Conservation (phyloP, 768 basidiomycete genomes). For the Amanita rimosa region DNA sequence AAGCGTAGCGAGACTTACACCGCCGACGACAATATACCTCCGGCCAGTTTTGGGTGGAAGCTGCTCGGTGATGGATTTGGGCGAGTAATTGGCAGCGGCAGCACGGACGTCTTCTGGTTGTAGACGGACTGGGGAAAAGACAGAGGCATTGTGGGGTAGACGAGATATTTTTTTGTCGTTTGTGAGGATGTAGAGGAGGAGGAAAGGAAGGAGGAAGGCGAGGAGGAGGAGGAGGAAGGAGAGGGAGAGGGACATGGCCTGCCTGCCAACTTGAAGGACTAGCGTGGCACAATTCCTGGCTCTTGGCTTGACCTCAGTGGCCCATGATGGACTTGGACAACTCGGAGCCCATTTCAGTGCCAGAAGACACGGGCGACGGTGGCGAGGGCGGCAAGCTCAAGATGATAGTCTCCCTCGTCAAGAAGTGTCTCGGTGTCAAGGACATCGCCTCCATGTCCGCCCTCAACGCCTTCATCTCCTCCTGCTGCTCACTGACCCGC, state of each 20-base stretch:
- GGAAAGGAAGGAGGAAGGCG: background rate
- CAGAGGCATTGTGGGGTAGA: slow-evolving; percentile 34
- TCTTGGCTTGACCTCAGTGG: background rate
- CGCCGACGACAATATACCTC: slow-evolving; percentile 67
- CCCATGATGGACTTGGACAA: background rate
- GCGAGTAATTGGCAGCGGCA: slow-evolving; percentile 22
- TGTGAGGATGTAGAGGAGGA: slow-evolving; percentile 19
- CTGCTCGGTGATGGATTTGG: slow-evolving; percentile 27
- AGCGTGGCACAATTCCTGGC: too few species aligned
- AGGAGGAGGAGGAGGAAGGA: background rate
- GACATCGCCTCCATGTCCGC: slow-evolving; percentile 90
- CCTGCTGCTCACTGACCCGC: slow-evolving; percentile 4
- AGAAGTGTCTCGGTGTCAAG: slow-evolving; percentile 87
- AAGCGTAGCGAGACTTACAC: slow-evolving; percentile 35
- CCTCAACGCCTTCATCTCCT: background rate
- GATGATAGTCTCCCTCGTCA: slow-evolving; percentile 87
- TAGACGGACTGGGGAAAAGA: slow-evolving; percentile 42
- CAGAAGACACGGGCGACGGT: slow-evolving; percentile 58
- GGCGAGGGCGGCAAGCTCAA: slow-evolving; percentile 89
- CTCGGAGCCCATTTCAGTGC: slow-evolving; percentile 34
- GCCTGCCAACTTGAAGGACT: too few species aligned
- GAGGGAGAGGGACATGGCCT: background rate
- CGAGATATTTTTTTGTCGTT: slow-evolving; percentile 47
- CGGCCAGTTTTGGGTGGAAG: slow-evolving; percentile 62
- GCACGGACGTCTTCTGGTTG: slow-evolving; percentile 28